Base-by-base conservation (phyloP, 169 alveolate genomes). In the Plasmodium sp. region DNA sequence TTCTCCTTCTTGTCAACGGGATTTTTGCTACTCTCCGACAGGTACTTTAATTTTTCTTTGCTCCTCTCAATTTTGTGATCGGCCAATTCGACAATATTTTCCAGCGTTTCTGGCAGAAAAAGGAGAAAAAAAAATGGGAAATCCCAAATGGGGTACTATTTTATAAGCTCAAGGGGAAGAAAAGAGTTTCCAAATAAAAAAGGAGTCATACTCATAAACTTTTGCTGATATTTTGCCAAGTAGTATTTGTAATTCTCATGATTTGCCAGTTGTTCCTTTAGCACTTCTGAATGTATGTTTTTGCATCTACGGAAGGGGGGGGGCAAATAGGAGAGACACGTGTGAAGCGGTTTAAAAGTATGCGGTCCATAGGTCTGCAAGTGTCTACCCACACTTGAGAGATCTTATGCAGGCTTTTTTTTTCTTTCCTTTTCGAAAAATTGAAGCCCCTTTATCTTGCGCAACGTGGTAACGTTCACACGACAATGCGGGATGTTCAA, bases 1-100 rank as follows among this genome's bases (percentile, higher is more conserved):
- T 56, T 96, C 84, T 79, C 86, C 83, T 90, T 96, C 94, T 95
- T 94, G 75, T 71, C 95, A 93, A 56, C 48, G 9, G 45, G 81
- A 90, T 58, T 94, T 88, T 79, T 92, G 67, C 67, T 74, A 79
- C 82, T 96, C 81, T 88, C 94, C 39, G 84, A 82, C 83, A 79
- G 43, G 86, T 91, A 95, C 72, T 73, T 85, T 81, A 84, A 58
- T 92, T 81, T 84, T 58, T 92, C 93, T 77, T 81, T 84, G 10
- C 77, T 84, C 27, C 75, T 84, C 80, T 58, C 67, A 81, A 92
- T 92, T 81, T 84, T 92, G 58, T 81, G 67, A 34, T 92, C 84
- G 62, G 93, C 93, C 73, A 77, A 43, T 56, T 92, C 90, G 73
- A 84, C 16, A 41, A 84, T 84, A 33, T 43, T 62, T 67, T 84